Base-by-base conservation (phyloP, 2,329 filamentous ascomycete species). In the Paraconiothyrium sp. region DNA sequence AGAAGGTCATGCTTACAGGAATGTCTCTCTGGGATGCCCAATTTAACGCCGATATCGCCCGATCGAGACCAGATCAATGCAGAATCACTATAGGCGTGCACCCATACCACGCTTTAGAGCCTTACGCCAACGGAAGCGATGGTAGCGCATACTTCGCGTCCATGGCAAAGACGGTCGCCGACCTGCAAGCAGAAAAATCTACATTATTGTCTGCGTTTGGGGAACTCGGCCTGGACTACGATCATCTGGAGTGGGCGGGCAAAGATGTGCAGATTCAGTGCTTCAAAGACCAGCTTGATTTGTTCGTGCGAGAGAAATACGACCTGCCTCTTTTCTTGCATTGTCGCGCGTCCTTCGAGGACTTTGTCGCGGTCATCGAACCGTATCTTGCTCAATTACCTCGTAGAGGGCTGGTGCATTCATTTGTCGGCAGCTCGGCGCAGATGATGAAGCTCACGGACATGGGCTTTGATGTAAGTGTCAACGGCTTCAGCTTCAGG, bases 211-310 rank as follows among this genome's bases (percentile, higher is more conserved):
- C 76, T 0, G 83, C 83, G 1, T 84, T 82, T 59, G 84, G 83
- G 1, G 84, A 85, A 52, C 72, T 86, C 1, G 83, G 84, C 0
- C 73, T 86, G 1, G 84, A 86, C 54, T 85, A 85, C 46, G 83
- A 84, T 43, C 77, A 82, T 4, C 72, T 84, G 3, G 72, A 78
- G 0, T 76, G 79, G 2, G 82, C 82, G 0, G 71, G 78, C 11
- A 83, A 81, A 49, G 78, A 79, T 4, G 75, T 71, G 0, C 81
- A 84, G 61, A 66, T 79, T 1, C 74, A 74, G 1, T 77, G 77
- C 0, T 84, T 84, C 65, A 73, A 71, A 46, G 74, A 72, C 5
- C 81, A 84, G 59, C 69, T 84, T 2, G 79, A 82, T 14, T 50
- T 83, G 6, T 73, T 79, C 4, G 72, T 80, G 0, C 58, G 68